Conservation (phyloP, 352 stramenopile genomes). For the Stephanocyclus meneghinianus region DNA sequence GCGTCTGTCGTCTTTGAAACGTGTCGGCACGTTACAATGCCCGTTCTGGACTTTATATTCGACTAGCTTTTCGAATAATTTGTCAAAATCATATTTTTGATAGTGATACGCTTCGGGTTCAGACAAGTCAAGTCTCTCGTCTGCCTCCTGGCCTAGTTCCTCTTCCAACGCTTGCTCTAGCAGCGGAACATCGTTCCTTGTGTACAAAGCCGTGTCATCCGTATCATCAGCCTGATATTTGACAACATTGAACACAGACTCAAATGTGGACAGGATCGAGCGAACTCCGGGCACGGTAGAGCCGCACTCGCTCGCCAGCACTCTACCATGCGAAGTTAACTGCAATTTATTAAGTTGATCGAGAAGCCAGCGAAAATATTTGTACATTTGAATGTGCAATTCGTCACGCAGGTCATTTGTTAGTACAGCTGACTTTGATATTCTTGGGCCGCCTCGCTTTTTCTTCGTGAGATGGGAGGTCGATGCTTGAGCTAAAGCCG, state of each 20-base stretch:
- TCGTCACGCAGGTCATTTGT: constrained; percentile 30
- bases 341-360: constrained; percentile 1
- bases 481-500: not conserved
- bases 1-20: constrained; percentile 24
- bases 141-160: not conserved
- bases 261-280: not conserved
- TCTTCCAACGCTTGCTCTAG: not conserved
- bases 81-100: constrained; percentile 27
- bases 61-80: constrained; percentile 37
- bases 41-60: constrained; percentile 26
- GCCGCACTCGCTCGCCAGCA: not conserved
- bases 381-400: constrained; percentile 45
- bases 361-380: constrained; percentile 43
- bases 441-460: constrained; percentile 14
- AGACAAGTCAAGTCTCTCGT: not conserved
- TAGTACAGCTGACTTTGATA: constrained; percentile 13
- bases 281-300: not conserved
- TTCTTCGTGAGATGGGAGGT: not conserved
- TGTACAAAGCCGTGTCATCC: not conserved
- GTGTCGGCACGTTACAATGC: constrained; percentile 28
- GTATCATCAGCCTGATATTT: not conserved
- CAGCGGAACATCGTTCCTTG: not conserved
- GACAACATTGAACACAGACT: not conserved
- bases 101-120: not conserved
- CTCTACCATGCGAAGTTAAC: not conserved